These are phyloP conservation scores for Diaporthe vaccinii DNA, from an alignment of 2,329 filamentous ascomycete genomes.

Conservation along the genomic window DNA sequence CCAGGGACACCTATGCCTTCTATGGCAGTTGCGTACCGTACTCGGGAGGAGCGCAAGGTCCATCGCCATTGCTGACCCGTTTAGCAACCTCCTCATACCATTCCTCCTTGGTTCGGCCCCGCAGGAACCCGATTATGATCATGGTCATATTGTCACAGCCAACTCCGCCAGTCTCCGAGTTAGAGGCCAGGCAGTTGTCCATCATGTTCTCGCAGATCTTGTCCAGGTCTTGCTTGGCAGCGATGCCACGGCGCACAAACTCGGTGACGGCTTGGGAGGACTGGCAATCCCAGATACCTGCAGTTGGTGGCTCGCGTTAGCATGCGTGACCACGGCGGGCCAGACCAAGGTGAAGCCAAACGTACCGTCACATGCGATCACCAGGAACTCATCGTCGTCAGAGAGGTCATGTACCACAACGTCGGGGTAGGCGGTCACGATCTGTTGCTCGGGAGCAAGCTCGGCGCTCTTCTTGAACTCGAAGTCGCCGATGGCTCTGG, in stretches of 20 bases:
- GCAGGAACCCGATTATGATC: constrained; percentile 88
- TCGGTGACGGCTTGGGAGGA: constrained; percentile 97
- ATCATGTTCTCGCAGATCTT: constrained; percentile 99
- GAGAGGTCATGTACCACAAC: constrained; percentile 91
- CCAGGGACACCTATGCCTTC: neutral
- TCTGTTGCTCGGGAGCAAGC: constrained; percentile 97
- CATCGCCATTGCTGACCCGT: constrained; percentile 95
- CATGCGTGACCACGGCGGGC: neutral
- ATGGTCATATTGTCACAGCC: constrained; percentile 99
- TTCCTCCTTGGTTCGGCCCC: constrained; percentile 94
- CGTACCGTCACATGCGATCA: constrained; percentile 92
- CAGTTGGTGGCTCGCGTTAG: neutral
- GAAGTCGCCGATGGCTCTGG: constrained; percentile 97
- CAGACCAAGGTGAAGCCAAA: neutral
- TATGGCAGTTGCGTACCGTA: constrained; percentile 83
- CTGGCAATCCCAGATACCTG: constrained; percentile 99
- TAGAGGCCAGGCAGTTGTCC: constrained; percentile 98
- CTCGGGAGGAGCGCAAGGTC: constrained; percentile 97
- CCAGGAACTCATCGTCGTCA: constrained; percentile 95
- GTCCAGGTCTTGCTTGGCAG: constrained; percentile 93
- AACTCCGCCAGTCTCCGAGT: constrained; percentile 97
- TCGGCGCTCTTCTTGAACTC: constrained; percentile 99
- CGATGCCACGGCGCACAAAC: constrained; percentile 96
- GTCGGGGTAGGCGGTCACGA: constrained; percentile 96
- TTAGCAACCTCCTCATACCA: constrained; percentile 98